phyloP scores from a whole-genome alignment of 169 alveolate species.

The Eimeria acervulina region DNA sequence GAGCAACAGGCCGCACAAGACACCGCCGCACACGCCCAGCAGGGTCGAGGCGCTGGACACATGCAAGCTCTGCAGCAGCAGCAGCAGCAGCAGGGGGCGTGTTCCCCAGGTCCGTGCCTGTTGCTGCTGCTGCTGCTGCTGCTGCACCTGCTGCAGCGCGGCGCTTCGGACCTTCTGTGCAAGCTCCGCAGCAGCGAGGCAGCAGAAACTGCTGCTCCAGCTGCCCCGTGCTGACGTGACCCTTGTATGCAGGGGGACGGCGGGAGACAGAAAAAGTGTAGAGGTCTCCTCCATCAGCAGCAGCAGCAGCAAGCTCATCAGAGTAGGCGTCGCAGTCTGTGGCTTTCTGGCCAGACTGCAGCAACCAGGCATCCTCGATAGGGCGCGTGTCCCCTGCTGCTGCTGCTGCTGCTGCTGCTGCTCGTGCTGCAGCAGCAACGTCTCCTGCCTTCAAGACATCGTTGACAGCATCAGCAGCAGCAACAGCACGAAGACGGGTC shows the following conservation, averaged over 20 bases:
- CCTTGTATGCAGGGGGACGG: neutral
- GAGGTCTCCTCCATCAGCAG: slow-evolving; percentile 6
- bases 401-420: neutral
- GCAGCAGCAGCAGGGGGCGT: neutral
- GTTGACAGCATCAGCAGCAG: neutral
- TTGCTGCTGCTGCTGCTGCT: neutral
- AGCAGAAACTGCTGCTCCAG: slow-evolving; percentile 51
- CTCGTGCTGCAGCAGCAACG: neutral
- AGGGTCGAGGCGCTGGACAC: neutral
- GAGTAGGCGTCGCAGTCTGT: neutral
- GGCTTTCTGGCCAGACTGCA: slow-evolving; percentile 21
- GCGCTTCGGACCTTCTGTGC: neutral
- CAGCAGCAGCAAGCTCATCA: slow-evolving; percentile 32
- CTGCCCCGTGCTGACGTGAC: slow-evolving; percentile 3
- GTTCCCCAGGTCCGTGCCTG: neutral
- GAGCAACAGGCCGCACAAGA: neutral
- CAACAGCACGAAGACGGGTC: neutral
- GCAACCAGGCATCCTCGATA: slow-evolving; percentile 16
- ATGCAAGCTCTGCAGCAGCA: neutral
- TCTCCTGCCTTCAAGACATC: neutral
- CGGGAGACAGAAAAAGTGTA: neutral
- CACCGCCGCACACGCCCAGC: neutral
- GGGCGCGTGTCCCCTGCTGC: slow-evolving; percentile 26
- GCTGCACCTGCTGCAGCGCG: neutral
- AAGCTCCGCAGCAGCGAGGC: slow-evolving; percentile 36